Base-by-base conservation (phyloP, 2,329 filamentous ascomycete species). In the Monosporascus sp. region DNA sequence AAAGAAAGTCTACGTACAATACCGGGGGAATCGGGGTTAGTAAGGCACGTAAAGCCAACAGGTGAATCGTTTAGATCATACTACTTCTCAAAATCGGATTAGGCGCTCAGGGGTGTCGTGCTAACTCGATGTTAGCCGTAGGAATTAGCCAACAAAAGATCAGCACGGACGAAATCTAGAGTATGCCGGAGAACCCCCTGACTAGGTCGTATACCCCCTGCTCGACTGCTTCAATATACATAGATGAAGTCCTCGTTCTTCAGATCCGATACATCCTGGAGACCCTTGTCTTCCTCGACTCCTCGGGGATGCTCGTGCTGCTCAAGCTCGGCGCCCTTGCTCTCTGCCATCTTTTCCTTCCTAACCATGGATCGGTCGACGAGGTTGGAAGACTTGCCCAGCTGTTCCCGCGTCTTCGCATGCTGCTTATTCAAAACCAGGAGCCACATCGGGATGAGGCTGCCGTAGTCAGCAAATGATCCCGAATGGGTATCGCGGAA, bases 231-330 rank as follows among this genome's bases (percentile, higher is more conserved):
- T 55, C 45, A 66, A 37, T 65, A 66, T 7, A 67, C 64, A 38
- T 68, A 86, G 17, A 86, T 76, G 69, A 88, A 88, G 61, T 88
- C 84, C 53, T 88, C 83, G 60, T 88, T 88, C 70, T 84, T 71
- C 20, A 78, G 69, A 65, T 88, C 85, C 1, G 85, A 86, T 58
- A 86, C 59, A 68, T 88, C 85, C 58, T 79, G 65, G 49, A 81
- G 79, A 0, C 77, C 78, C 47, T 78, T 74, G 17, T 78, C 73
- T 6, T 80, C 62, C 18, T 66, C 64, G 6, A 67, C 45, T 57
- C 53, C 64, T 49, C 49, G 60, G 31, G 50, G 55, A 45, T 56
- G 58, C 17, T 63, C 79, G 20, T 62, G 59, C 22, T 79, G 55
- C 40, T 62, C 54, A 7, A 63, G 20, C 40, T 63, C 58, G 51